These are phyloP conservation scores for Basidioascus undulatus DNA, from an alignment of 768 basidiomycete genomes.

Conservation along the genomic window DNA sequence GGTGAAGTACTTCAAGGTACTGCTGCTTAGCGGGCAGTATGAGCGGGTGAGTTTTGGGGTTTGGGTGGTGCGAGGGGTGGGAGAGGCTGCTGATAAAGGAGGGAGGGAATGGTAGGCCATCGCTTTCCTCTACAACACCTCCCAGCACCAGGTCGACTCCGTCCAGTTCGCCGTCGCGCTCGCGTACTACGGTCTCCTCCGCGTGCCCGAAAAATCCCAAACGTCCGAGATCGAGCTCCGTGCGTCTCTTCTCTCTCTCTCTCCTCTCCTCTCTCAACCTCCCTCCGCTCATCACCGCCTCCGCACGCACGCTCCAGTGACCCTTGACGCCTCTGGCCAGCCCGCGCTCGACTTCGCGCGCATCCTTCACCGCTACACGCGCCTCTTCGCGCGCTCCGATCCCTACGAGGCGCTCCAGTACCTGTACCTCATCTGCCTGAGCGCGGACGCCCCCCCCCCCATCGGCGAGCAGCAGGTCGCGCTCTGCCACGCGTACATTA, in stretches of 20 bases:
- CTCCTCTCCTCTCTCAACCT: neutral
- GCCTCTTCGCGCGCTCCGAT: slow-evolving; percentile 77
- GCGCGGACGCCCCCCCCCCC: slow-evolving; percentile 40
- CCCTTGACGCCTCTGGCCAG: slow-evolving; percentile 37
- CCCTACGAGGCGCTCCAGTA: slow-evolving; percentile 87
- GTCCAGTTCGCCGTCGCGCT: slow-evolving; percentile 81
- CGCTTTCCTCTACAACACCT: slow-evolving; percentile 66
- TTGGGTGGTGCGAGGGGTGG: neutral
- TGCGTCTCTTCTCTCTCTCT: slow-evolving; percentile 21
- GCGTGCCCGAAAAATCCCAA: slow-evolving; percentile 57
- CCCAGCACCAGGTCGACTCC: slow-evolving; percentile 70
- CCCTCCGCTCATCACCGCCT: neutral
- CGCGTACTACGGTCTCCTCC: slow-evolving; percentile 74
- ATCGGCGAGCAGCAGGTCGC: slow-evolving; percentile 69
- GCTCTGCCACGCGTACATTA: slow-evolving; percentile 21
- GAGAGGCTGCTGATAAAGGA: too few species aligned
- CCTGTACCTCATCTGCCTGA: slow-evolving; percentile 61
- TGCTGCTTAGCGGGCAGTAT: slow-evolving; percentile 82
- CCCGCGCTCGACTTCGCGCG: slow-evolving; percentile 61
- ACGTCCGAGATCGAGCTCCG: slow-evolving; percentile 62
- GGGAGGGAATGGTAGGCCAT: slow-evolving; percentile 53
- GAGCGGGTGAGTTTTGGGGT: slow-evolving; percentile 37
- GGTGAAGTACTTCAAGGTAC: slow-evolving; percentile 28
- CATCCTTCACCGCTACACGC: slow-evolving; percentile 73
- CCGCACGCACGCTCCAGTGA: slow-evolving; percentile 26